Evolutionary conservation across 371 early-diverging fungal genomes (phyloP).

Genomic region (Lichtheimia ornata): DNA sequence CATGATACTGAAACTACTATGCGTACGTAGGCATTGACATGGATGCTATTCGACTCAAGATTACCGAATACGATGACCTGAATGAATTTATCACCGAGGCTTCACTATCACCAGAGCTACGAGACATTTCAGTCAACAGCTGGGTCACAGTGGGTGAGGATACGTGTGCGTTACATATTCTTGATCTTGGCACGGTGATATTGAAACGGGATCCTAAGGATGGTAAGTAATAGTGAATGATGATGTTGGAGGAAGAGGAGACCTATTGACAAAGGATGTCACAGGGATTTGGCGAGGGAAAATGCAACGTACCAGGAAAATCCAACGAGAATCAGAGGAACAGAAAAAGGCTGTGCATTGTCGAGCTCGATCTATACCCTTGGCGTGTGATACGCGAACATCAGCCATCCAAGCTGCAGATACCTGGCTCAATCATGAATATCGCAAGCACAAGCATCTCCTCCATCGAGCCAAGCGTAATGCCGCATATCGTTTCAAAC

Average conservation of each 20-base stretch:
- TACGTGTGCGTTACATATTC: conserved; percentile 37
- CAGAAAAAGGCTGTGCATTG: neutral
- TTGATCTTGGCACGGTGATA: conserved; percentile 25
- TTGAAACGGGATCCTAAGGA: conserved; percentile 15
- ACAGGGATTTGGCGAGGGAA: neutral
- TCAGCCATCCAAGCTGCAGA: conserved; percentile 66
- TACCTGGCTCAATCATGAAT: conserved; percentile 49
- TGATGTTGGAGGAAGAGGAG: too few species aligned
- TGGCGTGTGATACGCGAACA: conserved; percentile 41
- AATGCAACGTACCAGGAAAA: neutral
- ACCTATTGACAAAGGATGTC: neutral
- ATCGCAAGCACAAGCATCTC: neutral
- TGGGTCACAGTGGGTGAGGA: conserved; percentile 56
- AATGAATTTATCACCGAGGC: conserved; percentile 48
- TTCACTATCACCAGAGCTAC: conserved; percentile 29
- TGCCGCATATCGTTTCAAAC: conserved; percentile 56
- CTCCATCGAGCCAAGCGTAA: conserved; percentile 43
- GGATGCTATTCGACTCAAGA: conserved; percentile 18
- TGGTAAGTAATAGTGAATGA: neutral
- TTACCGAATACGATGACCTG: conserved; percentile 57
- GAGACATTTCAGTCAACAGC: conserved; percentile 28
- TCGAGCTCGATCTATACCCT: conserved; percentile 20
- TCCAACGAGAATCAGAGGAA: too few species aligned
- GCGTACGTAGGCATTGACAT: neutral
- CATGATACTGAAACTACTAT: neutral